Percentiles rank a stretch among this genome's conserved stretches.
These are phyloP conservation scores for Evansstolkia leycettana DNA, from an alignment of 495 filamentous ascomycete genomes.

Conservation along the genomic window DNA sequence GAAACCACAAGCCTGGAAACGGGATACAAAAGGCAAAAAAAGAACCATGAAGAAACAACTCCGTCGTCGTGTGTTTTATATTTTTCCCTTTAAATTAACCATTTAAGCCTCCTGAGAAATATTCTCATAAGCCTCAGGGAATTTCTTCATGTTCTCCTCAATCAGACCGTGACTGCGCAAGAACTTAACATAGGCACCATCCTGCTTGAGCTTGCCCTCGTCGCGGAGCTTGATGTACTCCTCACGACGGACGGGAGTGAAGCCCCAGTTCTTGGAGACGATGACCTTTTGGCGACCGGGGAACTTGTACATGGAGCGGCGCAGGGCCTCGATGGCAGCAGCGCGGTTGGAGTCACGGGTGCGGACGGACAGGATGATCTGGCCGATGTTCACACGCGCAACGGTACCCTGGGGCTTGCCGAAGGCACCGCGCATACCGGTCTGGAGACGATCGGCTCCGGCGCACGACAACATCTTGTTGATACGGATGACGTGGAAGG, in stretches of 20 bases:
- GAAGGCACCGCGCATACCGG: constrained; percentile 99
- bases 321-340: constrained; percentile 92
- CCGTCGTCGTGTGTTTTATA: constrained; percentile 3
- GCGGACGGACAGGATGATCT: constrained; percentile 92
- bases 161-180: constrained; percentile 79
- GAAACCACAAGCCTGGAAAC: no score
- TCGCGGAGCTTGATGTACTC: constrained; percentile 90
- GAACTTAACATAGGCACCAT: constrained; percentile 99
- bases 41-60: constrained; percentile 9
- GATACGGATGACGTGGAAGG: constrained; percentile 99
- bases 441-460: constrained; percentile 99
- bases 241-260: constrained; percentile 93
- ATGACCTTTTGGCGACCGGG: constrained; percentile 99
- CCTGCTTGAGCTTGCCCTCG: constrained; percentile 78
- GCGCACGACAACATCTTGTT: constrained; percentile 99
- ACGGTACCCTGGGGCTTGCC: constrained; percentile 97
- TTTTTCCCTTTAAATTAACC: no score
- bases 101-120: constrained; percentile 33
- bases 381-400: constrained; percentile 98
- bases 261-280: constrained; percentile 99
- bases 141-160: constrained; percentile 75
- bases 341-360: constrained; percentile 88
- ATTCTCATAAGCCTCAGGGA: constrained; percentile 78
- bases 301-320: constrained; percentile 99
- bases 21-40: constrained; percentile 1